Evolutionary conservation across 1,139 yeast genomes (phyloP).

Genomic region (Pichia sp.): DNA sequence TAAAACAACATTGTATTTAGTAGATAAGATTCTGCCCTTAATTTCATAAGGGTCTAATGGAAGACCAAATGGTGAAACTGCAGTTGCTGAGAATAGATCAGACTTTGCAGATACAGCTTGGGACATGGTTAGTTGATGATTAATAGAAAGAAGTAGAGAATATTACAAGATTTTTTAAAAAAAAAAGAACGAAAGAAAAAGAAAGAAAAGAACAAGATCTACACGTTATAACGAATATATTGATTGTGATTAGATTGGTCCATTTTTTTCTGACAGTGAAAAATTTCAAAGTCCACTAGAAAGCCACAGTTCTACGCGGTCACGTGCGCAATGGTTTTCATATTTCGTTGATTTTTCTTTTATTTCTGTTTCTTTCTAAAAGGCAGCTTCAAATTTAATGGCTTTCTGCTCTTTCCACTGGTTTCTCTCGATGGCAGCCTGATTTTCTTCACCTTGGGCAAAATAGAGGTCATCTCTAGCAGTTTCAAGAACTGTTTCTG

Average conservation of each 20-base stretch:
- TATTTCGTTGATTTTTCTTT: no score
- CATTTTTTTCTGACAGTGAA: no score
- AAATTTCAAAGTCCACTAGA: no score
- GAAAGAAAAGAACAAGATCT: background rate
- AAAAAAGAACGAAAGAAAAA: background rate
- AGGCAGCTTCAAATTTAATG: background rate
- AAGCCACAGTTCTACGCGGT: no score
- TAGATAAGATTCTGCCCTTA: slow-evolving; percentile 45
- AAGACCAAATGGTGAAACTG: slow-evolving; percentile 49
- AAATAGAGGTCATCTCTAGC: slow-evolving; percentile 26
- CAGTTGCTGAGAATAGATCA: slow-evolving; percentile 32
- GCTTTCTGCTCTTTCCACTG: background rate
- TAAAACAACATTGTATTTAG: slow-evolving; percentile 59
- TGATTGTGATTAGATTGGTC: no score
- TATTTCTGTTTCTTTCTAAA: no score
- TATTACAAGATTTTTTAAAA: no score
- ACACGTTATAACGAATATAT: no score
- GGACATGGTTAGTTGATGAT: slow-evolving; percentile 7
- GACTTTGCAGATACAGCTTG: slow-evolving; percentile 11
- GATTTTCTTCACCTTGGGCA: slow-evolving; percentile 14
- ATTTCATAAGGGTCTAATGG: slow-evolving; percentile 51
- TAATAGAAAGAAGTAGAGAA: background rate
- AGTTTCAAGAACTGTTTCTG: slow-evolving; percentile 17
- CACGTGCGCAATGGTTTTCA: no score
- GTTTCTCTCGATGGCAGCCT: background rate